Evolutionary conservation across 2,329 filamentous ascomycete genomes (phyloP), one percentile per base, ranked within the genome.

Genomic region (Colletotrichum sp.): DNA sequence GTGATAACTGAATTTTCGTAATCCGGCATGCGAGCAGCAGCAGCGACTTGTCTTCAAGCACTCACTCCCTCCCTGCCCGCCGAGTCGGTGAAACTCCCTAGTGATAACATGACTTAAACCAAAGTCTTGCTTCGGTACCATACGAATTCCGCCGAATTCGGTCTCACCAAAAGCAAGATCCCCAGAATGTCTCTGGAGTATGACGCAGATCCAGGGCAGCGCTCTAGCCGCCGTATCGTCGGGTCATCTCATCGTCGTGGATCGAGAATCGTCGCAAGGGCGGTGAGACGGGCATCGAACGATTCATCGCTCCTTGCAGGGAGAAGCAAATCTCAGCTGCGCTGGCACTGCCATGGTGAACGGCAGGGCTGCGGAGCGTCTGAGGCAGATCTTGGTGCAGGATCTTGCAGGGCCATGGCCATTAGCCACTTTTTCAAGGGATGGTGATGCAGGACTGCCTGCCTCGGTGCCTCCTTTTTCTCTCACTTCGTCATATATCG

Each of bases 371-470:
- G 28, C 26, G 34, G 57, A 52, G 30, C 10, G 13, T 32, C 43
- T 21, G n/a, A 64, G 18, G 55, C 65, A 75, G 73, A 75, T 75
- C 28, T 32, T 43, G 48, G 24, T 73, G 73, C 73, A 75, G 73
- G 70, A 75, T 75, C 73, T 75, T 57, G 73, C 73, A 73, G 63
- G 48, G 18, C 16, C 39, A 39, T 4, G 14, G 36, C 36, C 39
- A 68, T 52, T 30, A 30, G 55, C 24, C n/a, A 21, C 55, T 24
- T 52, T 6, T 63, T 8, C 30, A 30, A 63, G 30, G 59, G 8
- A 39, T 26, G 43, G 57, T 36, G 34, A 28, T 64, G 39, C 26
- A 24, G 14, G 63, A 36, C 18, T 21, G 43, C 69, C 18, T 48
- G 43, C 69, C 43, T 57, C n/a, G 59, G 13, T 28, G 57, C 30